phyloP scores from a whole-genome alignment of 176 grass and related monocot species.

The Zea luxurians region DNA sequence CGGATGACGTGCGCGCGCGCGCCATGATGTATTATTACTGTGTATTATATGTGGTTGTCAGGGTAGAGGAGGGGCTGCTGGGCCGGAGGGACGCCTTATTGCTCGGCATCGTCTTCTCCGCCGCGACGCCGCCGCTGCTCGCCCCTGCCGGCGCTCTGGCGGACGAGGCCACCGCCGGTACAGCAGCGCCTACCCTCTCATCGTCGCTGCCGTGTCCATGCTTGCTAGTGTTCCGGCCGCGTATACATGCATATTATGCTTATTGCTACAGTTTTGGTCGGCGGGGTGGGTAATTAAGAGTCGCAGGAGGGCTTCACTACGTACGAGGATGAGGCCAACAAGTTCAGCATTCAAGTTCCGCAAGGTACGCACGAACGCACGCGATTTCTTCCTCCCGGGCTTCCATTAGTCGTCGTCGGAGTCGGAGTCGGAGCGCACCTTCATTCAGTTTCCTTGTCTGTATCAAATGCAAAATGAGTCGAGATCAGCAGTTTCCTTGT shows the following conservation, averaged over 20 bases:
- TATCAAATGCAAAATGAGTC: too few relatives aligned
- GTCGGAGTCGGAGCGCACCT: too few relatives aligned
- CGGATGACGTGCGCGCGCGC: background rate
- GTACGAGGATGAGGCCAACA: conserved; percentile 75
- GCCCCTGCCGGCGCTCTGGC: conserved; percentile 44
- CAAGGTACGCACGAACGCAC: conserved; percentile 44
- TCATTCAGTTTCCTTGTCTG: background rate
- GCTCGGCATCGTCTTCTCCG: conserved; percentile 50
- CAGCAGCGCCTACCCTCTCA: background rate
- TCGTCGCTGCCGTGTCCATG: background rate
- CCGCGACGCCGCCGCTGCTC: conserved; percentile 32
- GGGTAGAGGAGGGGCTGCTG: conserved; percentile 12
- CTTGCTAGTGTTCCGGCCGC: too few relatives aligned
- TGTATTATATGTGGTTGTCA: background rate
- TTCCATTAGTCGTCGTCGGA: background rate
- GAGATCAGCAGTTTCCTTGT: background rate
- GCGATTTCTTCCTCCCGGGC: background rate
- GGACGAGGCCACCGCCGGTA: conserved; percentile 47
- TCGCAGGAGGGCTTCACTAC: conserved; percentile 55
- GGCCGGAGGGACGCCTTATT: conserved; percentile 57
- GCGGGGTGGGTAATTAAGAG: conserved; percentile 26
- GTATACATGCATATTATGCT: background rate
- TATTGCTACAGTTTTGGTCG: background rate
- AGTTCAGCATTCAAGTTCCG: conserved; percentile 67
- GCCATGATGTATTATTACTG: background rate